These are phyloP conservation scores for Massarina eburnea DNA, from an alignment of 2,329 filamentous ascomycete genomes.

Conservation along the genomic window DNA sequence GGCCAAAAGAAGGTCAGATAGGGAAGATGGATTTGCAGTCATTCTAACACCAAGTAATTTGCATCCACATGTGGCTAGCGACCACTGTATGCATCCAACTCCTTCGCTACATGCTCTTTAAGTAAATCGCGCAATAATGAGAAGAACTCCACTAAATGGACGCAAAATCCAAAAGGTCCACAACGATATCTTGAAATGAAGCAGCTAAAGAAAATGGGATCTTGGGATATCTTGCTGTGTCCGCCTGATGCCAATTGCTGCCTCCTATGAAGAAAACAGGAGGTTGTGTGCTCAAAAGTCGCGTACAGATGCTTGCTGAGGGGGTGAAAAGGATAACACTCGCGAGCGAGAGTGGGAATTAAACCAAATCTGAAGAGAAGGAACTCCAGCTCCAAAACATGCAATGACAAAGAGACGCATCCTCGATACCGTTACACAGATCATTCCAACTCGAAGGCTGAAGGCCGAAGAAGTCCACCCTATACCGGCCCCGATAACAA, in stretches of 20 bases:
- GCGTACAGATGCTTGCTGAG: constrained; percentile 1
- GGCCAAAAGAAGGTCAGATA: background rate
- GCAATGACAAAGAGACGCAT: constrained; percentile 12
- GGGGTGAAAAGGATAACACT: constrained; percentile 1
- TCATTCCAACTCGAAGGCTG: no score
- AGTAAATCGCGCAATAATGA: background rate
- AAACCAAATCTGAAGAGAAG: constrained; percentile 5
- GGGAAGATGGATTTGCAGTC: constrained; percentile 7
- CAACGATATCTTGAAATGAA: constrained; percentile 1
- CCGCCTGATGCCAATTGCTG: constrained; percentile 9
- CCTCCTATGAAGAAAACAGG: constrained; percentile 5
- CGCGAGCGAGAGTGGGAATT: constrained; percentile 11
- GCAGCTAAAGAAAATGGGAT: constrained; percentile 2
- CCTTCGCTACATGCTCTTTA: constrained; percentile 9
- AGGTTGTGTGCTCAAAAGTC: constrained; percentile 1
- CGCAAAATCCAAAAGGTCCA: constrained; percentile 4
- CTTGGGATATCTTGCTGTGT: constrained; percentile 12
- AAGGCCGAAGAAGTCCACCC: no score
- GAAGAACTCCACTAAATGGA: background rate
- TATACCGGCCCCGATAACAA: no score
- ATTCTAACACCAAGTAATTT: constrained; percentile 10
- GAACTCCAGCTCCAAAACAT: constrained; percentile 16
- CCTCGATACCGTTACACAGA: background rate
- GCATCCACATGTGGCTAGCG: constrained; percentile 7
- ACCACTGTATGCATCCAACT: constrained; percentile 6